Conservation (phyloP, 2,329 filamentous ascomycete species). For the Epichloe hybrida region DNA sequence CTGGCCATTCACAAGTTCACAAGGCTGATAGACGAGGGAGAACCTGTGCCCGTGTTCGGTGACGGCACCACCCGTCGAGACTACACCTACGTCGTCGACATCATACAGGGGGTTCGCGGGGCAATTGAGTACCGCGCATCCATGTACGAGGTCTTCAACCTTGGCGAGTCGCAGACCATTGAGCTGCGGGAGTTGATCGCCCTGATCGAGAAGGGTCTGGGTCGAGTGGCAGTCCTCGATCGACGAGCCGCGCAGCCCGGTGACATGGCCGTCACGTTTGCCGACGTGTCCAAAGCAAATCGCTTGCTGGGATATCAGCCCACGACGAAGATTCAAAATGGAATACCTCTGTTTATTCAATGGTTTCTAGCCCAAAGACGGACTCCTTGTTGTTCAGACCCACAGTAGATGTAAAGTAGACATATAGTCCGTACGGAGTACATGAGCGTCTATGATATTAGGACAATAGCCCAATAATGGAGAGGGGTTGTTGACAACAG, state of each 20-base stretch:
- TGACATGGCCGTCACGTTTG: constrained; percentile 12
- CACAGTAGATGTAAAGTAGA: too few species aligned
- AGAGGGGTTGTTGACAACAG: not conserved
- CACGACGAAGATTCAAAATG: constrained; percentile 8
- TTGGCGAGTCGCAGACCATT: constrained; percentile 12
- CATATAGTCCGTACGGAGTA: too few species aligned
- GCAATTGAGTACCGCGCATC: constrained; percentile 10
- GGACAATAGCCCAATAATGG: too few species aligned
- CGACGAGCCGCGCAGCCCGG: constrained; percentile 10
- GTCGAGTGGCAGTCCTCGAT: constrained; percentile 9
- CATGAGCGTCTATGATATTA: too few species aligned
- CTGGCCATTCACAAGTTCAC: constrained; percentile 13
- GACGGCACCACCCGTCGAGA: constrained; percentile 13
- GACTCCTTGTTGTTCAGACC: too few species aligned
- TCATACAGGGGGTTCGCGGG: constrained; percentile 12
- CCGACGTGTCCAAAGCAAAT: constrained; percentile 11
- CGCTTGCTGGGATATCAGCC: constrained; percentile 10
- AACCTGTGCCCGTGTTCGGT: constrained; percentile 13
- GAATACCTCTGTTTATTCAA: constrained; percentile 6
- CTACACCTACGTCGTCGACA: constrained; percentile 14
- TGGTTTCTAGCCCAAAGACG: not conserved
- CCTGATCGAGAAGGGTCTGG: constrained; percentile 10
- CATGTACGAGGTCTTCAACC: constrained; percentile 12
- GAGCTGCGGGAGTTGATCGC: constrained; percentile 10
- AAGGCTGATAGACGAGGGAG: constrained; percentile 9